Base-by-base conservation (phyloP, 768 basidiomycete genomes). In the Rhizopogon rudus region DNA sequence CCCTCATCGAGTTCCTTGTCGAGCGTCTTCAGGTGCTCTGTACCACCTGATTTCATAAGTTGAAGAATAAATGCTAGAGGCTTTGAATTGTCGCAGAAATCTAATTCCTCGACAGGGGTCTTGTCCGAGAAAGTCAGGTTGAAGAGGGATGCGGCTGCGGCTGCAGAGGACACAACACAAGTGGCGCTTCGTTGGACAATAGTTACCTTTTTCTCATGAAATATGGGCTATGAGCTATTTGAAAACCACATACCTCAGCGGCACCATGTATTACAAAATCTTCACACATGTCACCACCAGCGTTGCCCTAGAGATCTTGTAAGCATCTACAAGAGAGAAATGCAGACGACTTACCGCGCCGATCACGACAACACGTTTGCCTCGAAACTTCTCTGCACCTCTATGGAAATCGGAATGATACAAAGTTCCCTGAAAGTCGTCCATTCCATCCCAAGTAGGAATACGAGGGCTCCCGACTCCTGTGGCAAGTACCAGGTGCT, bases 301-400 rank as follows among this genome's bases (percentile, higher is more conserved):
- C 44, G n/a, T 45, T 45, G 9, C 44, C 44, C 44, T 45, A 9
- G 10, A 16, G 16, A 9, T 17, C 44, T 29, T 8, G 16, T 45
- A n/a, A 45, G 44, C 29, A 25, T 25, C 25, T 8, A 1, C 5
- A n/a, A 5, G 16, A n/a, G n/a, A 10, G 16, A 29, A n/a, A 45
- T 29, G 9, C 2, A 5, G 2, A 29, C 28, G 6, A 45, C 44
- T 45, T n/a, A 45, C 44, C n/a, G 44, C 28, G 2, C 84, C 83
- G 7, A 87, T 71, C 12, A 86, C 74, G 2, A 85, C 75, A 5
- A 80, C 82, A 58, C 81, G 83, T 73, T 86, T 84, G 8, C 82
- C 82, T 8, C 64, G 58, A 58, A 77, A 76, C 14, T 75, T 77
- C 4, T 65, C 55, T 0, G 79, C 79, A 17, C 68, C 67, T 29